Evolutionary conservation across 2,329 filamentous ascomycete species (phyloP).

Genomic region (Fusarium newnesense): DNA sequence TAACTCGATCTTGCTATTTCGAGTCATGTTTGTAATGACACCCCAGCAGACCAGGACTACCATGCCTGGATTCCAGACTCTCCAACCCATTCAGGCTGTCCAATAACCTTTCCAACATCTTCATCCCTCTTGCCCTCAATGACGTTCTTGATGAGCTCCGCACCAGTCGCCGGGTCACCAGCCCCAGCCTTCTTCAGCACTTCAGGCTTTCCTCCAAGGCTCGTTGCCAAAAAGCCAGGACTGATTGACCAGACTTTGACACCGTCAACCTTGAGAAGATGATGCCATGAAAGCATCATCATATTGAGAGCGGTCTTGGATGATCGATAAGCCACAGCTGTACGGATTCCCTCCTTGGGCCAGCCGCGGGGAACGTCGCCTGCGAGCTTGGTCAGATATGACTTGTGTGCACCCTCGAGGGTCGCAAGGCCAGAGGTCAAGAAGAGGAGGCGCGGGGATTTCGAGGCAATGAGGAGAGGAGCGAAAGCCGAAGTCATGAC

Average conservation of each 20-base stretch:
- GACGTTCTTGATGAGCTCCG: conserved; percentile 51
- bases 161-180: conserved; percentile 50
- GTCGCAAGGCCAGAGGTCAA: conserved; percentile 57
- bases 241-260: conserved; percentile 61
- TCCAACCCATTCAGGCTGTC: conserved; percentile 34
- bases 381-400: conserved; percentile 40
- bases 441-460: conserved; percentile 60
- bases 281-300: conserved; percentile 55
- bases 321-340: conserved; percentile 35
- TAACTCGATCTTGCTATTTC: neutral
- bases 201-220: conserved; percentile 50
- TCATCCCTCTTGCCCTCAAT: conserved; percentile 55
- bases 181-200: conserved; percentile 49
- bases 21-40: neutral
- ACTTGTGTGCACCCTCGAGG: conserved; percentile 47
- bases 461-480: conserved; percentile 56
- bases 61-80: conserved; percentile 46
- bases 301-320: conserved; percentile 46
- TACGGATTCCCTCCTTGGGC: conserved; percentile 62
- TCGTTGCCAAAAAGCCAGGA: conserved; percentile 61
- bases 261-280: conserved; percentile 57
- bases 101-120: conserved; percentile 53
- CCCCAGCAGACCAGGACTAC: conserved; percentile 31
- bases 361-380: conserved; percentile 52
- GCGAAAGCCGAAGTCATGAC: conserved; percentile 52